Evolutionary conservation across 208 protist genomes (phyloP), one percentile per base, ranked within the genome.

Genomic region (Leishmania arabica): DNA sequence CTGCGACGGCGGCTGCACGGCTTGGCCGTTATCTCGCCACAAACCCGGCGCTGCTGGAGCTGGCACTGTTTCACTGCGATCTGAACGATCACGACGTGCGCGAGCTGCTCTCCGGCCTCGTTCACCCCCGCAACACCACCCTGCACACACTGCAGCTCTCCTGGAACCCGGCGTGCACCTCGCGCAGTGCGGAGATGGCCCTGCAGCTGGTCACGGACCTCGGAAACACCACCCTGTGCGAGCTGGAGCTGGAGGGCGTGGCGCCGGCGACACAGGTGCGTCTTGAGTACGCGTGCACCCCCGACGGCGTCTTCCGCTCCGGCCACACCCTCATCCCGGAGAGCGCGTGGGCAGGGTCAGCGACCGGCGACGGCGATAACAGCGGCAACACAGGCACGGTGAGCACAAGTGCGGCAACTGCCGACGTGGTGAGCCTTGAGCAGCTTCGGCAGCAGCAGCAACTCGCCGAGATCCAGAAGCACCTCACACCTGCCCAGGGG

Each of bases 61-160:
- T 96, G n/a, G 89, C 83, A 17, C 71, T 97, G 13, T 91, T 89
- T 58, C 87, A 97, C 69, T 95, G 93, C 60, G 84, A 68, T 5
- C 79, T 97, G n/a, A 81, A 78, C 70, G 93, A 97, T 56, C 60
- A 27, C 21, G 91, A 90, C 60, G 84, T 92, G 74, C 81, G 89
- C 45, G 78, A 79, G 8, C 49, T 95, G 21, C 75, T 95, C 13
- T 65, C 87, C 24, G 90, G 80, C 6, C 85, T 96, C 13, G 42
- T 77, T 0, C 34, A 42, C n/a, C 47, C 71, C 15, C 75, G 45
- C 19, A 53, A 78, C 6, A 49, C 51, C 0, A 54, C n/a, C 24
- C 56, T 86, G 34, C 53, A 53, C 1, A 51, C 66, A 31, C 58
- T 86, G 71, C 77, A 72, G 64, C 82, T 86, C 9, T 75, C 74